Base-by-base conservation (phyloP, 768 basidiomycete genomes). In the Rhodotorula diobovata region DNA sequence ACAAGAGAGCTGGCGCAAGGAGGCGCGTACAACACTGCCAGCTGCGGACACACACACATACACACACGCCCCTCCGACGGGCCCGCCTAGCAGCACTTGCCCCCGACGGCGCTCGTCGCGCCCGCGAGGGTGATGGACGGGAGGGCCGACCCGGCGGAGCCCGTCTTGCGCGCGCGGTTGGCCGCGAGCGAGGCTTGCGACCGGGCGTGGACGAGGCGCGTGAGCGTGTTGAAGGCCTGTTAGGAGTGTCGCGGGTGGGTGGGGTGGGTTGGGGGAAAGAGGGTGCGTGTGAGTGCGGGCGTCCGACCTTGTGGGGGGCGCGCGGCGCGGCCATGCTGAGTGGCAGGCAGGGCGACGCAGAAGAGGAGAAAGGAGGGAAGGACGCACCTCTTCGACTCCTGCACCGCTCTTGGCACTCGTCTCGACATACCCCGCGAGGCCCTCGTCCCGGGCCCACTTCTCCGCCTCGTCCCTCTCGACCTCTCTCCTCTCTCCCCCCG, bases 371-470 rank as follows among this genome's bases (percentile, higher is more conserved):
- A 51, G 25, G 34, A 45, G 25, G 21, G 11, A 25, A 28, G 8
- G 39, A 57, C 64, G 43, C 53, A 64, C 76, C 67, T 77, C 74
- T 35, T 77, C 75, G 21, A 77, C 75, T 18, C 74, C 74, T 16
- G 57, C 35, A 0, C 75, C 77, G n/a, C 54, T 73, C 67, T 77
- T 77, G 7, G 75, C 77, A 43, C 63, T 68, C 35, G 72, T 74
- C 67, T 76, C 77, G 51, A 76, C 66, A 43, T 76, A 77, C 12
- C 70, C 73, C 21, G 64, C 59, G 34, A 77, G 32, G 12, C 77
- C 73, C 43, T 75, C 68, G 56, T 76, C 66, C 43, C 64, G 35
- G 4, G 69, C 77, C 73, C 73, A 76, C 53, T 25, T 54, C 57
- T 53, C 30, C 23, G 67, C 70, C 58, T 74, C 75, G 39, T 69